Evolutionary conservation across 768 basidiomycete species (phyloP).

Genomic region (Neoboletus magnificus): DNA sequence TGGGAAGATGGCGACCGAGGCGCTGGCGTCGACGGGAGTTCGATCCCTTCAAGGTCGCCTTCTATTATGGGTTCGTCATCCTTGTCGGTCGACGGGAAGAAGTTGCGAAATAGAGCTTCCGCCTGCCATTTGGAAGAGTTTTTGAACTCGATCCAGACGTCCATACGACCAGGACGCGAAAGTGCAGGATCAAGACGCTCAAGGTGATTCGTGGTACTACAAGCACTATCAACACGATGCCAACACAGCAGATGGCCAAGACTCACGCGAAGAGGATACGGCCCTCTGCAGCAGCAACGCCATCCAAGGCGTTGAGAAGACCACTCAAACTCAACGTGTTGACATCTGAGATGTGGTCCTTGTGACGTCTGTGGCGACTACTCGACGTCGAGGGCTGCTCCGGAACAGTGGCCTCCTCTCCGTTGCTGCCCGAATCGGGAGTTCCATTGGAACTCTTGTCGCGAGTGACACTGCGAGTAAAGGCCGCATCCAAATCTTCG

Average conservation of each 20-base stretch:
- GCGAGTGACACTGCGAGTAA: conserved; percentile 70
- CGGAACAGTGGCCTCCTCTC: conserved; percentile 30
- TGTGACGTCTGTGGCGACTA: conserved; percentile 44
- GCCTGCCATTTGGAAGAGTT: conserved; percentile 84
- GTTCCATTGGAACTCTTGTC: conserved; percentile 51
- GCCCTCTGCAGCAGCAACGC: conserved; percentile 84
- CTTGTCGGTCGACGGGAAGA: conserved; percentile 76
- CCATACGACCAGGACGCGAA: conserved; percentile 89
- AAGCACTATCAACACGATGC: background rate
- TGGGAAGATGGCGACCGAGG: conserved; percentile 43
- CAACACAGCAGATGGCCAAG: background rate
- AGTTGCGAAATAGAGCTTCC: conserved; percentile 83
- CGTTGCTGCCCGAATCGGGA: conserved; percentile 36
- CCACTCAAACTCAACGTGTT: conserved; percentile 82
- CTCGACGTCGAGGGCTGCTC: conserved; percentile 33
- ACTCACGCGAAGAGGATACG: conserved; percentile 86
- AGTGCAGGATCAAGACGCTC: conserved; percentile 88
- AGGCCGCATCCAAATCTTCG: conserved; percentile 89
- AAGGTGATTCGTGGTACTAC: conserved; percentile 86
- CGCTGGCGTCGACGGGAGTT: conserved; percentile 37
- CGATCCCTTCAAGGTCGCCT: conserved; percentile 46
- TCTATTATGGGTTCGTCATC: conserved; percentile 36
- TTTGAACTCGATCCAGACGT: conserved; percentile 90
- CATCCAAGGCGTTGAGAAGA: conserved; percentile 80
- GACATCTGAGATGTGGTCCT: conserved; percentile 66